These are phyloP conservation scores for Didymella arachidicola DNA, from an alignment of 2,329 filamentous ascomycete genomes.

Conservation along the genomic window DNA sequence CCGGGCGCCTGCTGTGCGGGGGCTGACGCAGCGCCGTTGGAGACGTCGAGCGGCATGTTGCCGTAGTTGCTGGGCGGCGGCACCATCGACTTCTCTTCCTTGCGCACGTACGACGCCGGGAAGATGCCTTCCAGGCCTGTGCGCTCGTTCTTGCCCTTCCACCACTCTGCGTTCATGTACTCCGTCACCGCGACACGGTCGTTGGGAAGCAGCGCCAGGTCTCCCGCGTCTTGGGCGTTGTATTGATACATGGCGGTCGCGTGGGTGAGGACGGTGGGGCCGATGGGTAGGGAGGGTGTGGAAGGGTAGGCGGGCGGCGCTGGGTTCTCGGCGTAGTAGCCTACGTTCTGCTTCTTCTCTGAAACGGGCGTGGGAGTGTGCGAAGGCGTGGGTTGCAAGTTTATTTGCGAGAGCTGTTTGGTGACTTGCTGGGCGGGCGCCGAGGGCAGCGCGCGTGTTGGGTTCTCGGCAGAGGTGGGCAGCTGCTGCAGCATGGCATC, in stretches of 20 bases:
- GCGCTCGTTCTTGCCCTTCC: conserved; percentile 85
- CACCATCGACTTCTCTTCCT: conserved; percentile 67
- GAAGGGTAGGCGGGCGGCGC: conserved; percentile 56
- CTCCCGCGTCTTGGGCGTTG: conserved; percentile 78
- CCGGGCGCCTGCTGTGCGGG: conserved; percentile 44
- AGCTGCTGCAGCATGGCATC: conserved; percentile 77
- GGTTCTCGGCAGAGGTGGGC: conserved; percentile 73
- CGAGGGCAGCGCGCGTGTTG: conserved; percentile 54
- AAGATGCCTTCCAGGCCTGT: conserved; percentile 91
- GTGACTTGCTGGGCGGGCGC: conserved; percentile 42
- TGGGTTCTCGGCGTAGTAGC: conserved; percentile 52
- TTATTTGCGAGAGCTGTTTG: conserved; percentile 45
- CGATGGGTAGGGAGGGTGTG: conserved; percentile 59
- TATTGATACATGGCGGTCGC: conserved; percentile 88
- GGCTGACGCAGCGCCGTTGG: conserved; percentile 59
- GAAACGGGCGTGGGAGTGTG: conserved; percentile 29
- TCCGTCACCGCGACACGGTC: conserved; percentile 83
- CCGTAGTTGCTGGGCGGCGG: conserved; percentile 67
- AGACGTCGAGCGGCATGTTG: conserved; percentile 78
- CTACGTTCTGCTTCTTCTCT: conserved; percentile 51
- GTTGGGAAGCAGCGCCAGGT: conserved; percentile 80
- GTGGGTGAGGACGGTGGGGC: conserved; percentile 67
- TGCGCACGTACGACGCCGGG: conserved; percentile 84
- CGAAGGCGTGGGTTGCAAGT: conserved; percentile 39
- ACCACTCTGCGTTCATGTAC: conserved; percentile 98